Conservation (phyloP, 495 filamentous ascomycete species). For the Aspergillus coremiiformis region DNA sequence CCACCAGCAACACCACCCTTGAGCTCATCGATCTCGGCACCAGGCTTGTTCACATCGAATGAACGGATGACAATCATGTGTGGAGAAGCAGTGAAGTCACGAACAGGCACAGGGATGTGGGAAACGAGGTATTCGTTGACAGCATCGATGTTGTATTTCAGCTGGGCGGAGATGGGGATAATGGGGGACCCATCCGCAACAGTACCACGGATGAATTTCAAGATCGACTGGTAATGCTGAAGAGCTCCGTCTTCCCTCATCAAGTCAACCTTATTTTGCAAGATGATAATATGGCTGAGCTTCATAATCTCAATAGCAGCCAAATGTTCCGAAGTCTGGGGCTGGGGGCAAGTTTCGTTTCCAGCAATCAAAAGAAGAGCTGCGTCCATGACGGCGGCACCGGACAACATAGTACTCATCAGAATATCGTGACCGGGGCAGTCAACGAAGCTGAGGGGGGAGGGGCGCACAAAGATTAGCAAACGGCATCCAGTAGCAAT, state of each 20-base stretch:
- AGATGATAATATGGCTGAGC: constrained; percentile 94
- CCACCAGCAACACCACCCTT: constrained; percentile 99
- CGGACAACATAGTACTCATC: constrained; percentile 99
- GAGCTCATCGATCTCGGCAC: constrained; percentile 97
- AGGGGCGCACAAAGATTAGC: not conserved
- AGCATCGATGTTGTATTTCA: constrained; percentile 99
- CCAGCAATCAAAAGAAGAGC: constrained; percentile 93
- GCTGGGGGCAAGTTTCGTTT: constrained; percentile 97
- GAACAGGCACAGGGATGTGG: constrained; percentile 81
- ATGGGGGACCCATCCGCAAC: constrained; percentile 93
- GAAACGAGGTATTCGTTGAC: constrained; percentile 90
- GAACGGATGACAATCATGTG: constrained; percentile 99
- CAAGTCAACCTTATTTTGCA: constrained; percentile 98
- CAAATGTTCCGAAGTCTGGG: constrained; percentile 97
- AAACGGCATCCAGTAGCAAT: not conserved
- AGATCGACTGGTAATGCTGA: constrained; percentile 88
- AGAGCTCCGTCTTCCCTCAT: constrained; percentile 90
- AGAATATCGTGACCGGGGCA: constrained; percentile 99
- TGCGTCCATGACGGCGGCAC: constrained; percentile 98
- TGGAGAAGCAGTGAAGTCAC: constrained; percentile 83
- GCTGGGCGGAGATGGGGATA: constrained; percentile 95
- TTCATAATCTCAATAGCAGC: constrained; percentile 99
- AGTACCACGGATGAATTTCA: constrained; percentile 96
- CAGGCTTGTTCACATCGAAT: constrained; percentile 99
- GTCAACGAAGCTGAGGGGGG: constrained; percentile 64